These are phyloP conservation scores for Aspergillus hiratsukae DNA, from an alignment of 2,329 filamentous ascomycete genomes.

Conservation along the genomic window DNA sequence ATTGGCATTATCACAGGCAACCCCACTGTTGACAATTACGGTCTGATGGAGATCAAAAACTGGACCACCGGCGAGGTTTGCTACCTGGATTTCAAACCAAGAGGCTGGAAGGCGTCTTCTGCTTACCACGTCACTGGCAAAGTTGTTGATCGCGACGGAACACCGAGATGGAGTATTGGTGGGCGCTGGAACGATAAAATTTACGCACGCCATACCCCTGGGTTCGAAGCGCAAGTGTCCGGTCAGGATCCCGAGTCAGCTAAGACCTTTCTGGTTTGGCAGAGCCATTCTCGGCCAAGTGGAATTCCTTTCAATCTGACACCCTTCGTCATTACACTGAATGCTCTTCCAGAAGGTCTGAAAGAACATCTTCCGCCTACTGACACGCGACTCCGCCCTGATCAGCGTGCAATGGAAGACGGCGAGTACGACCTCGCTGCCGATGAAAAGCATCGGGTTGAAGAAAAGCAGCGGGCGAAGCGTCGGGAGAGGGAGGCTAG, in stretches of 20 bases:
- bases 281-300: slow-evolving; percentile 72
- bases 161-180: slow-evolving; percentile 81
- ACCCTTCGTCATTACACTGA: slow-evolving; percentile 90
- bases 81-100: slow-evolving; percentile 84
- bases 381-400: slow-evolving; percentile 85
- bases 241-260: slow-evolving; percentile 55
- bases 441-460: slow-evolving; percentile 87
- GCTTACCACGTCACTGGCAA: slow-evolving; percentile 87
- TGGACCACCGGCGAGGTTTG: slow-evolving; percentile 93
- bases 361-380: slow-evolving; percentile 77
- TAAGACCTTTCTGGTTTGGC: slow-evolving; percentile 87
- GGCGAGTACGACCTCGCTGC: slow-evolving; percentile 95
- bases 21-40: slow-evolving; percentile 96
- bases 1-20: slow-evolving; percentile 97
- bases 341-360: slow-evolving; percentile 83
- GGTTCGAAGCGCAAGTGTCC: slow-evolving; percentile 65
- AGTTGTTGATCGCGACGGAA: slow-evolving; percentile 72
- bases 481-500: slow-evolving; percentile 67
- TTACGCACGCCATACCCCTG: slow-evolving; percentile 87
- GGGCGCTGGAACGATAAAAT: slow-evolving; percentile 97
- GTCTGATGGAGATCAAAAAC: slow-evolving; percentile 95
- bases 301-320: slow-evolving; percentile 96
- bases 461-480: slow-evolving; percentile 81
- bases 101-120: slow-evolving; percentile 91
- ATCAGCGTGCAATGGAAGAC: slow-evolving; percentile 97